These are phyloP conservation scores for Amanita inopinata DNA, from an alignment of 768 basidiomycete genomes.

Conservation along the genomic window DNA sequence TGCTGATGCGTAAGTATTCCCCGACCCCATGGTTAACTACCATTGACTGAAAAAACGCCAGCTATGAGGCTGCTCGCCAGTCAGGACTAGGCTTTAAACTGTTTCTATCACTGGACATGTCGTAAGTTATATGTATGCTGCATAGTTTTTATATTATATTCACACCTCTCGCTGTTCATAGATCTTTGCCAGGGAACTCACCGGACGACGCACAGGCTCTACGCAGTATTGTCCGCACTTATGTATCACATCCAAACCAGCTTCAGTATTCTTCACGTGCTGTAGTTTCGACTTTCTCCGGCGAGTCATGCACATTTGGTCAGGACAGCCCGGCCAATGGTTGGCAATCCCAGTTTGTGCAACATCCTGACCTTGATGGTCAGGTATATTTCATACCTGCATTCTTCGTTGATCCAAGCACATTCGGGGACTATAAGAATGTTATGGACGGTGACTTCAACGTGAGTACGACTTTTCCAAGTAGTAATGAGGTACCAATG, in stretches of 20 bases:
- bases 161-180: conserved; percentile 15
- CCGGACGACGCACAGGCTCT: conserved; percentile 38
- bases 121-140: conserved; percentile 28
- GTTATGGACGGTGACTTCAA: conserved; percentile 53
- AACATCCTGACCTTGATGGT: conserved; percentile 34
- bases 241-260: conserved; percentile 50
- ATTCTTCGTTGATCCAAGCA: conserved; percentile 52
- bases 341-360: conserved; percentile 47
- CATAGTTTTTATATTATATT: not conserved
- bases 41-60: conserved; percentile 13
- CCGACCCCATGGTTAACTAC: not conserved
- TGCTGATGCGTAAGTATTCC: conserved; percentile 44
- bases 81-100: conserved; percentile 54
- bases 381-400: conserved; percentile 57
- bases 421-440: conserved; percentile 33
- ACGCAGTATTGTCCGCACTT: conserved; percentile 43
- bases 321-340: conserved; percentile 37
- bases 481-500: conserved; percentile 11
- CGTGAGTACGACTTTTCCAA: conserved; percentile 24
- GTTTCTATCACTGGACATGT: conserved; percentile 75
- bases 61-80: conserved; percentile 46
- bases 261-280: conserved; percentile 33
- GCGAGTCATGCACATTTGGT: conserved; percentile 62
- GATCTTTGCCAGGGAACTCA: conserved; percentile 44
- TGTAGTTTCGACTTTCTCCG: conserved; percentile 64